These are phyloP conservation scores for Catharanthus roseus DNA, from an alignment of 257 asterid species.

Conservation along the genomic window DNA sequence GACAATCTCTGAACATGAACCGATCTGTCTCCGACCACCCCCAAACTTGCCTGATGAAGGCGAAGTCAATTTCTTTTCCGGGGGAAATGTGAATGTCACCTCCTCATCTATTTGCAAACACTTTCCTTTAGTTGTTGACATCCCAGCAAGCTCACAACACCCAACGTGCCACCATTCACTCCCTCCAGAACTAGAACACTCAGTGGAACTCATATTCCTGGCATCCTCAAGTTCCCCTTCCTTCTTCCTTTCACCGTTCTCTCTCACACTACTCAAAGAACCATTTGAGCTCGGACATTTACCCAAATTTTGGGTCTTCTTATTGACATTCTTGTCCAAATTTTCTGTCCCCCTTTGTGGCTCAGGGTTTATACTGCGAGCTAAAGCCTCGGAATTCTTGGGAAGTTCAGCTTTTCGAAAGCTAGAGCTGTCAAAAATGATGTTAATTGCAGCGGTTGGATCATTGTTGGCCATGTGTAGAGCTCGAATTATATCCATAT, in stretches of 20 bases:
- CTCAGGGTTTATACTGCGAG: slow-evolving; percentile 20
- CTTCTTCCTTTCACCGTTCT: slow-evolving; percentile 9
- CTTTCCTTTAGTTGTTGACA: slow-evolving; percentile 91
- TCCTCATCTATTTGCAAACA: slow-evolving; percentile 61
- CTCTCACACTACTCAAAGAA: slow-evolving; percentile 14
- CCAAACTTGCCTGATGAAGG: slow-evolving; percentile 60
- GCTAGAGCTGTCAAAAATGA: slow-evolving; percentile 68
- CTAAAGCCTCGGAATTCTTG: slow-evolving; percentile 27
- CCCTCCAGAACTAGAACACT: slow-evolving; percentile 37
- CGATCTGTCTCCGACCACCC: slow-evolving; percentile 62
- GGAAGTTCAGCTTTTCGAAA: slow-evolving; percentile 39
- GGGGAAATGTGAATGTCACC: slow-evolving; percentile 61
- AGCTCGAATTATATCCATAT: slow-evolving; percentile 89
- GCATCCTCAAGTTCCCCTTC: slow-evolving; percentile 1
- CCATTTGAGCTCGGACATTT: slow-evolving; percentile 21
- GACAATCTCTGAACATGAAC: slow-evolving; percentile 73
- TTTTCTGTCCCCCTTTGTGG: slow-evolving; percentile 13
- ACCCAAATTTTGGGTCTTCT: slow-evolving; percentile 14
- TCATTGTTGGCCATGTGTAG: slow-evolving; percentile 93
- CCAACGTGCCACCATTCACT: slow-evolving; percentile 91
- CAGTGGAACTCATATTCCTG: slow-evolving; percentile 24
- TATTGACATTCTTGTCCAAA: slow-evolving; percentile 1
- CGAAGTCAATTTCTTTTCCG: slow-evolving; percentile 44
- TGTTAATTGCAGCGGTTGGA: slow-evolving; percentile 84
- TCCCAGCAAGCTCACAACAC: slow-evolving; percentile 56